A percentile compares a stretch with the other conserved stretches of the same genome.
These are phyloP conservation scores for Kuraishia molischiana DNA, from an alignment of 805 yeast species.

Conservation along the genomic window DNA sequence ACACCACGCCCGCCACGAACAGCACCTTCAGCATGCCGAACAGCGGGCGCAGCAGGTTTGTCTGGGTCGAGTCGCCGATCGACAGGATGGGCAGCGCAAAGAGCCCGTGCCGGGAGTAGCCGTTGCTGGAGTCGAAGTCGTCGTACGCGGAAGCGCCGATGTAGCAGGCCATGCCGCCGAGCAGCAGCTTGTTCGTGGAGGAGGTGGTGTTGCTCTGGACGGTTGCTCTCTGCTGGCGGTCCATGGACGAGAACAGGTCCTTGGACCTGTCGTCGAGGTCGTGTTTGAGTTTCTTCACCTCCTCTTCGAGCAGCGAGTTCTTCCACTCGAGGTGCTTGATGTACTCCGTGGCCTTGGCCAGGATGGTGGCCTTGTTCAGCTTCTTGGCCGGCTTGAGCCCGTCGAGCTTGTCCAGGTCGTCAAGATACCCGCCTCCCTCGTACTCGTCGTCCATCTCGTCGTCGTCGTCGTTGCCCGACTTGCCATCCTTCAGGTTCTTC, in stretches of 20 bases:
- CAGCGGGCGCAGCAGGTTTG: constrained; percentile 13
- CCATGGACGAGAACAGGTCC: background rate
- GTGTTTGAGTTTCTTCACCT: constrained; percentile 31
- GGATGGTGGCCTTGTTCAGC: constrained; percentile 67
- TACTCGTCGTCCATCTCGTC: constrained; percentile 37
- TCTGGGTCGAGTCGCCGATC: constrained; percentile 12
- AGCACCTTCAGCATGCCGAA: constrained; percentile 17
- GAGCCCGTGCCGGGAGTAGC: constrained; percentile 14
- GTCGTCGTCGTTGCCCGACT: constrained; percentile 26
- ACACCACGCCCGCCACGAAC: constrained; percentile 9
- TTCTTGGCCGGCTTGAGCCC: constrained; percentile 72
- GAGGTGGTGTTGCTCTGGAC: constrained; percentile 9
- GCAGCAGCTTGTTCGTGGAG: constrained; percentile 35
- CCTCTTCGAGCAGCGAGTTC: constrained; percentile 36
- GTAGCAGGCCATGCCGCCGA: constrained; percentile 59
- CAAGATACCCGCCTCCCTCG: constrained; percentile 44
- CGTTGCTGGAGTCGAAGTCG: constrained; percentile 23
- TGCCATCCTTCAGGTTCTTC: constrained; percentile 23
- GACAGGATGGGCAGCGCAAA: constrained; percentile 20
- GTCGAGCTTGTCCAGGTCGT: constrained; percentile 47
- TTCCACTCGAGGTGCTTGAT: constrained; percentile 63
- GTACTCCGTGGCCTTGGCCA: constrained; percentile 70
- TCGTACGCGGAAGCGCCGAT: constrained; percentile 52
- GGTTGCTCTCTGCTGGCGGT: constrained; percentile 4
- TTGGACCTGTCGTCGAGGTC: constrained; percentile 8